Evolutionary conservation across 2,329 filamentous ascomycete genomes (phyloP).

Genomic region (Claviceps citrina): DNA sequence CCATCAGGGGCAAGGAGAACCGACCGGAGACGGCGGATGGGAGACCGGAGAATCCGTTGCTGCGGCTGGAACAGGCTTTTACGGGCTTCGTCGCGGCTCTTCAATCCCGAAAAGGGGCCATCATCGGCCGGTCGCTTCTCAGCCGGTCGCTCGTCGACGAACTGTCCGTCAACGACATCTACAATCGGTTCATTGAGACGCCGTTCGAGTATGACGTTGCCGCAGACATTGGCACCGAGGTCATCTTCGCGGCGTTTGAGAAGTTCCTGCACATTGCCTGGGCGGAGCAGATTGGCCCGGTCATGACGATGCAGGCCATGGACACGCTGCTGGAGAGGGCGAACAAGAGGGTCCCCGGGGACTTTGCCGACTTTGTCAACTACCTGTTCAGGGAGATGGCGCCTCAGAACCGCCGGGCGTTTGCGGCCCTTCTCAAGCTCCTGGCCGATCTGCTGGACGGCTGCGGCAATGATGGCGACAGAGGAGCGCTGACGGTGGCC

Average conservation of each 20-base stretch:
- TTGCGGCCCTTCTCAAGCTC: constrained; percentile 70
- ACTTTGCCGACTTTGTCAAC: constrained; percentile 56
- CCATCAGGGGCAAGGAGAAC: constrained; percentile 31
- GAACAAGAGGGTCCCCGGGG: constrained; percentile 51
- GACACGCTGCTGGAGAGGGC: constrained; percentile 57
- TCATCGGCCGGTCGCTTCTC: constrained; percentile 62
- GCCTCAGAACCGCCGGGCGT: constrained; percentile 58
- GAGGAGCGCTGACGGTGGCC: constrained; percentile 71
- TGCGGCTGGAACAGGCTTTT: constrained; percentile 70
- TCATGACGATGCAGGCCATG: constrained; percentile 58
- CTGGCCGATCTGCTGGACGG: constrained; percentile 78
- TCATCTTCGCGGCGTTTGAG: constrained; percentile 83
- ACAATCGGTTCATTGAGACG: constrained; percentile 74
- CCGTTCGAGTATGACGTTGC: constrained; percentile 63
- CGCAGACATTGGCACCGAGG: constrained; percentile 62
- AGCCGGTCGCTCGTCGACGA: constrained; percentile 58
- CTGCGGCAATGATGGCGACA: constrained; percentile 79
- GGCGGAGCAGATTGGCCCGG: constrained; percentile 73
- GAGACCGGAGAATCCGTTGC: constrained; percentile 47
- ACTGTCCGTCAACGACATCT: constrained; percentile 72
- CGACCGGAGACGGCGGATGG: constrained; percentile 28
- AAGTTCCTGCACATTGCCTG: constrained; percentile 82
- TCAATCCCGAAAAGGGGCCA: constrained; percentile 73
- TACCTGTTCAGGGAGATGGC: constrained; percentile 51
- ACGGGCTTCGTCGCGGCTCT: constrained; percentile 69